Evolutionary conservation across 2,329 filamentous ascomycete species (phyloP).

Genomic region (Fusarium sp.): DNA sequence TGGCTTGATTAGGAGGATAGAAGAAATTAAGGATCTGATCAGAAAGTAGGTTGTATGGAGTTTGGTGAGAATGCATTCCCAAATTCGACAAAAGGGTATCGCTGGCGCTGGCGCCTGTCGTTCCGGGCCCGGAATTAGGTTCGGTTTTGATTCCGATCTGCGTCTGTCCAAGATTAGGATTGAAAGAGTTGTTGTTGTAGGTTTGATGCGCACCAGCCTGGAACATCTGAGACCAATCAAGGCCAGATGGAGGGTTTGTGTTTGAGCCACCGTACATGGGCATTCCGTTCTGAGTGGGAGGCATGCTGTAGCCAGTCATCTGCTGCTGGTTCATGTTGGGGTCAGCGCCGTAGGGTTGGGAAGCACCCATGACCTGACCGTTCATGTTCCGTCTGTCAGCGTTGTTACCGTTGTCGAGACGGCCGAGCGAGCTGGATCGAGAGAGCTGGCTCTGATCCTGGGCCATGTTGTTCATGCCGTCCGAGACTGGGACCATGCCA

Average conservation of each 20-base stretch:
- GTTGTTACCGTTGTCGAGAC: constrained; percentile 66
- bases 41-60: constrained; percentile 67
- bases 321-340: constrained; percentile 74
- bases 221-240: constrained; percentile 85
- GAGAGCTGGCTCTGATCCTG: constrained; percentile 73
- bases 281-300: constrained; percentile 72
- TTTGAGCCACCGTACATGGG: constrained; percentile 72
- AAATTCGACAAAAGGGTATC: constrained; percentile 62
- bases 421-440: constrained; percentile 70
- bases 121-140: constrained; percentile 67
- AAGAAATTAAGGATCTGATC: constrained; percentile 69
- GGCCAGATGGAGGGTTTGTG: constrained; percentile 70
- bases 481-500: constrained; percentile 66
- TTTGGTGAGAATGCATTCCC: constrained; percentile 61
- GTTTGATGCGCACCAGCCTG: constrained; percentile 76
- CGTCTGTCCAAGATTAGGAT: constrained; percentile 75
- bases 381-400: constrained; percentile 69
- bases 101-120: constrained; percentile 61
- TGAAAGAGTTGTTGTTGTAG: constrained; percentile 72
- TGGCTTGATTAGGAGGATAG: constrained; percentile 59
- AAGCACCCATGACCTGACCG: constrained; percentile 63
- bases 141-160: constrained; percentile 78
- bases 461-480: constrained; percentile 70
- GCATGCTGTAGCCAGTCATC: constrained; percentile 74
- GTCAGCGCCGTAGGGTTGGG: constrained; percentile 69